Conservation (phyloP, 148 eudicot genomes). For the Dysphania ambrosioides region DNA sequence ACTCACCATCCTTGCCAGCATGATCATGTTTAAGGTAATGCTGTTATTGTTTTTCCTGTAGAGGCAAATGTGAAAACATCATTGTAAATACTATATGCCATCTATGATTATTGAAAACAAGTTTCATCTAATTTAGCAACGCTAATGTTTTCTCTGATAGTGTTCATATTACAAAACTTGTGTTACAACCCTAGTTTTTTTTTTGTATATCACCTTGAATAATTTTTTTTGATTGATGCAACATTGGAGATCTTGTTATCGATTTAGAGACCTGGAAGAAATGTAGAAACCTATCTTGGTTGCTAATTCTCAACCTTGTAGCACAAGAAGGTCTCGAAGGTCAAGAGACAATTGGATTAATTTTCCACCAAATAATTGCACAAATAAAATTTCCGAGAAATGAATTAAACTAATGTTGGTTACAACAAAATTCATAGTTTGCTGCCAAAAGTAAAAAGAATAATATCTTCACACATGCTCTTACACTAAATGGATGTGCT, state of each 20-base stretch:
- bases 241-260: not conserved
- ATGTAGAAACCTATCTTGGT: not conserved
- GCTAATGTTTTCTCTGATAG: not conserved
- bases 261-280: not conserved
- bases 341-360: not conserved
- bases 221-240: not conserved
- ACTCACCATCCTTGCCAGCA: conserved; percentile 78
- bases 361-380: too few relatives aligned
- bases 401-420: too few relatives aligned
- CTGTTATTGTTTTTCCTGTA: conserved; percentile 5
- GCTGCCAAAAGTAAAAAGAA: too few relatives aligned
- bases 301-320: not conserved
- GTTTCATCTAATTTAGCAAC: not conserved
- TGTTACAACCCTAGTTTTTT: not conserved
- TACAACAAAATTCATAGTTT: not conserved
- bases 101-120: not conserved
- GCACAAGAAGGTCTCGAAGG: not conserved
- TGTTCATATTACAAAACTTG: not conserved
- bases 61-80: too few relatives aligned
- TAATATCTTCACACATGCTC: not conserved
- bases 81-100: too few relatives aligned
- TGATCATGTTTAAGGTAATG: conserved; percentile 89
- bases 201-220: not conserved
- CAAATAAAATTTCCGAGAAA: too few relatives aligned
- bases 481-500: not conserved